Evolutionary conservation across 768 basidiomycete genomes (phyloP).

Genomic region (Auricularia sp.): DNA sequence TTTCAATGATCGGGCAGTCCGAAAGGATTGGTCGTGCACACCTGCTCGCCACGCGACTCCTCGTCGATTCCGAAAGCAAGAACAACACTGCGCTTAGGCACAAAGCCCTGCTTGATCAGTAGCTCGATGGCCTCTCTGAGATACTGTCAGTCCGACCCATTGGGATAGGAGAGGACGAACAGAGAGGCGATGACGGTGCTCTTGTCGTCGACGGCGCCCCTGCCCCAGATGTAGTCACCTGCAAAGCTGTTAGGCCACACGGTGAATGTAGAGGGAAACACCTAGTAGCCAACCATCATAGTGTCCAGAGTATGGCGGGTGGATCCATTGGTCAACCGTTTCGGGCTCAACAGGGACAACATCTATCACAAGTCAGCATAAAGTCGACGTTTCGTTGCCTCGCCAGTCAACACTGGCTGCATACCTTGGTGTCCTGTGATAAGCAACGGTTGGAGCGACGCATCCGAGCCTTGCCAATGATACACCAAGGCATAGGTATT

Average conservation of each 20-base stretch:
- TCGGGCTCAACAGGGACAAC: conserved; percentile 24
- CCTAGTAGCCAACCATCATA: conserved; percentile 6
- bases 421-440: conserved; percentile 14
- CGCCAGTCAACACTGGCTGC: background rate
- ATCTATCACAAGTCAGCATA: background rate
- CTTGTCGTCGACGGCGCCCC: conserved; percentile 70
- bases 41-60: conserved; percentile 46
- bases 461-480: conserved; percentile 26
- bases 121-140: conserved; percentile 48
- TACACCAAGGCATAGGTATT: conserved; percentile 29
- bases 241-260: conserved; percentile 7
- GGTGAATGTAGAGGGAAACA: background rate
- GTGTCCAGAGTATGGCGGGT: conserved; percentile 21
- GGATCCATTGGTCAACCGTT: conserved; percentile 29
- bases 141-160: background rate
- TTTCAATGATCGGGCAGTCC: background rate
- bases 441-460: conserved; percentile 25
- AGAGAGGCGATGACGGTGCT: conserved; percentile 58
- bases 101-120: conserved; percentile 49
- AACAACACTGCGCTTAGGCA: conserved; percentile 52
- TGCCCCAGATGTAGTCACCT: conserved; percentile 63
- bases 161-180: conserved; percentile 21
- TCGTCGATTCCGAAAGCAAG: conserved; percentile 67
- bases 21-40: conserved; percentile 13
- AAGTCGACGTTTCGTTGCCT: background rate